Base-by-base conservation (phyloP, 2,329 filamentous ascomycete genomes). In the Ceratocystiopsis minuta region DNA sequence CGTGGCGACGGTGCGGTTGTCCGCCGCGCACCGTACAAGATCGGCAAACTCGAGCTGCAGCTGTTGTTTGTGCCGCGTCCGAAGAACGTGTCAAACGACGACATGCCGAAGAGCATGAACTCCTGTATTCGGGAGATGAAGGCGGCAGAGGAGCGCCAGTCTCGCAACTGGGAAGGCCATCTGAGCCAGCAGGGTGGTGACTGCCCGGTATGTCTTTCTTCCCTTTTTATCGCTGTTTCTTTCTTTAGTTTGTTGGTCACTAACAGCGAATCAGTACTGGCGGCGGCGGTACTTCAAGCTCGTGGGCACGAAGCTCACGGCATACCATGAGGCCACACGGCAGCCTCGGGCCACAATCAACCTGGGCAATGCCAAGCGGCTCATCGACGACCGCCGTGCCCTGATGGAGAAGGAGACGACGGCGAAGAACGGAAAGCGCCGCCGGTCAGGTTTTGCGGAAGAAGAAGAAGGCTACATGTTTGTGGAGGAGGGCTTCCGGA, bases 401-500 rank as follows among this genome's bases (percentile, higher is more conserved):
- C 67, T 98, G 38, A 84, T 79, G 7, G 81, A 94, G 53, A 86
- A 83, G 50, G 84, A 92, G 55, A 84, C 79, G 0, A 77, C 71
- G 14, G 80, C 79, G 44, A 82, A 78, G 55, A 73, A 72, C 48
- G 83, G 85, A 43, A 78, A 76, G 51, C 80, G 90, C 36, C 80
- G 90, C 43, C 86, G 92, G 58, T 95, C 87, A 32, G 90, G 84
- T 12, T 98, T 98, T 58, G 87, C 88, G 2, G 90, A 96, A 60
- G 90, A 98, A 50, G 90, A 98, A 61, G 90, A 98, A 57, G 90
- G 90, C 36, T 98, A 98, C 66, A 94, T 95, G 82, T 98, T 98
- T 58, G 88, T 98, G 41, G 90, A 98, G 59, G 90, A 98, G 58
- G 90, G 90, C 3, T 98, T 98, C 78, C 84, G 90, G 35, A 93